These are phyloP conservation scores for Noccaea bulbosa DNA, from an alignment of 345 rosid species.

Conservation along the genomic window DNA sequence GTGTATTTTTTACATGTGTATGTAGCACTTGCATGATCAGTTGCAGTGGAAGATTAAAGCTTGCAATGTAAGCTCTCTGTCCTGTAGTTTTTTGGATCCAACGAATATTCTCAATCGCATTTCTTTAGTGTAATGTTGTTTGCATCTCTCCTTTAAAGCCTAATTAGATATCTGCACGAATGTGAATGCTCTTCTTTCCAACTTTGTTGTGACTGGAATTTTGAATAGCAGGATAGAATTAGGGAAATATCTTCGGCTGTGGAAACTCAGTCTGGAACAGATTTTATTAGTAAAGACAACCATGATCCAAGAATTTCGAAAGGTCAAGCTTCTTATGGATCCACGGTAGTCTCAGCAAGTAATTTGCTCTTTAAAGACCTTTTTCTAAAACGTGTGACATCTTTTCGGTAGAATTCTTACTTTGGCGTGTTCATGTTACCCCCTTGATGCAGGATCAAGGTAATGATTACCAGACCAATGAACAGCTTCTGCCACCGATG, in stretches of 20 bases:
- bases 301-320: conserved; percentile 41
- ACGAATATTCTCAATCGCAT: background rate
- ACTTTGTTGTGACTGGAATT: conserved; percentile 19
- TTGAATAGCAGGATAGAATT: conserved; percentile 67
- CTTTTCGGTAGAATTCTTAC: conserved; percentile 23
- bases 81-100: conserved; percentile 20
- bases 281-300: conserved; percentile 44
- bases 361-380: conserved; percentile 39
- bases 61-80: conserved; percentile 69
- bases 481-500: conserved; percentile 39
- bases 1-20: conserved; percentile 17
- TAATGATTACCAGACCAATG: conserved; percentile 39
- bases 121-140: background rate
- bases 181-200: conserved; percentile 19
- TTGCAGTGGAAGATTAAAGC: conserved; percentile 81
- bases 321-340: conserved; percentile 45
- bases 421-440: conserved; percentile 18
- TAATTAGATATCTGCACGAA: conserved; percentile 4
- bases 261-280: conserved; percentile 50
- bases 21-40: conserved; percentile 82
- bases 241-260: conserved; percentile 51
- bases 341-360: conserved; percentile 52
- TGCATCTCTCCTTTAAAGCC: conserved; percentile 21
- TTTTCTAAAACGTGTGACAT: conserved; percentile 19
- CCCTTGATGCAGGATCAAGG: conserved; percentile 39